Base-by-base conservation (phyloP, 2,329 filamentous ascomycete genomes). In the Fusarium brevicatenulatum region DNA sequence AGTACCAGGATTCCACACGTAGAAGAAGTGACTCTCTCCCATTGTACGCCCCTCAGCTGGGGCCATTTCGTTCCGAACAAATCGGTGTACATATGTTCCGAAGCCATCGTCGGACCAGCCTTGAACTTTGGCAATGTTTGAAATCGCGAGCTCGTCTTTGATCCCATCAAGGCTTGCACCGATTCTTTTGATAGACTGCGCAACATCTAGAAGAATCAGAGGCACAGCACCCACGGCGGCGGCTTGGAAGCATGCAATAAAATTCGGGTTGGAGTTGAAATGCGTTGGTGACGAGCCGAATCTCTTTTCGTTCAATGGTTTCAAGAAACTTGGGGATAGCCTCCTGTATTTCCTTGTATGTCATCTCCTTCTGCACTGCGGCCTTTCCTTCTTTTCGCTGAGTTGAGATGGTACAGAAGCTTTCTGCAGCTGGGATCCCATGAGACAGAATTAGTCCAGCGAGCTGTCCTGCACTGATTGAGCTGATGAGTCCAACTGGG, bases 31-130 rank as follows among this genome's bases (percentile, higher is more conserved):
- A 19, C 4, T 34, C 5, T 7, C n/a, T 0, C 18, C 30, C 5
- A 0, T 6, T 5, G 8, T 0, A 4, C 2, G 8, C n/a, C n/a
- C 18, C 16, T 16, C 32, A 2, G 2, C 2, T 2, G 49, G n/a
- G 2, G 32, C 32, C 49, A 52, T 52, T 15, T 52, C 9, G 32
- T 37, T 52, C 0, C 1, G n/a, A 6, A 37, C 49, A 8, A 52
- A 52, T 0, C 30, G 12, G 18, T 52, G 49, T 0, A 52, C 49
- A 2, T 52, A 37, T 19, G 32, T 36, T 7, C 49, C 49, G n/a
- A 52, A 52, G 18, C 49, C 49, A 9, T 16, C 9, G 0, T 15
- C 49, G 6, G 49, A n/a, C 49, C 49, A 52, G 12, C 49, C 49
- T 25, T 52, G n/a, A 6, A 37, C 49, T 1, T 0, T 52, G 0